These are phyloP conservation scores for Graphium sp. DNA, from an alignment of 2,329 filamentous ascomycete species.

Conservation along the genomic window DNA sequence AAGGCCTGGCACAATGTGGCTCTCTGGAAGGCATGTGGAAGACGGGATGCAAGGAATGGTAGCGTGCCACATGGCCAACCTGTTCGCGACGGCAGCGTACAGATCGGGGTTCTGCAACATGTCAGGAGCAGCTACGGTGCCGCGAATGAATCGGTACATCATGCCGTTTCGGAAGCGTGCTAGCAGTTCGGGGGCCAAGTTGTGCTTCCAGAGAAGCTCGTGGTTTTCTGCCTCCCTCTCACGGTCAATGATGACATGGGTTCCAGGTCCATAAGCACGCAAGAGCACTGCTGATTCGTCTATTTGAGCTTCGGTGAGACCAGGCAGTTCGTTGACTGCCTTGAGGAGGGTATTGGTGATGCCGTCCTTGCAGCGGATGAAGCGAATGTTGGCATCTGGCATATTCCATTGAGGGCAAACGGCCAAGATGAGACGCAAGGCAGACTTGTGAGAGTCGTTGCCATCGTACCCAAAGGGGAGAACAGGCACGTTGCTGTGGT, in stretches of 20 bases:
- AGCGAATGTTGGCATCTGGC: constrained; percentile 58
- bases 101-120: constrained; percentile 63
- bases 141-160: constrained; percentile 80
- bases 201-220: constrained; percentile 67
- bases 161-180: constrained; percentile 93
- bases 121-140: constrained; percentile 60
- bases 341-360: constrained; percentile 92
- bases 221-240: constrained; percentile 70
- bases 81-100: constrained; percentile 67
- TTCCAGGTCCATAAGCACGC: constrained; percentile 86
- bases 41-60: constrained; percentile 39
- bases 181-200: constrained; percentile 72
- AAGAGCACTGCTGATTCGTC: constrained; percentile 78
- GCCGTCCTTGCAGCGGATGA: constrained; percentile 87
- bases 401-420: constrained; percentile 72
- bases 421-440: constrained; percentile 60
- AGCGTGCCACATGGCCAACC: constrained; percentile 89
- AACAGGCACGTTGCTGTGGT: constrained; percentile 32
- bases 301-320: constrained; percentile 54
- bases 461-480: constrained; percentile 69
- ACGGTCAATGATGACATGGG: constrained; percentile 88
- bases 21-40: constrained; percentile 9
- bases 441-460: constrained; percentile 61
- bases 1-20: constrained; percentile 42
- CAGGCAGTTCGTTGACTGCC: constrained; percentile 49